Base-by-base conservation (phyloP, 306 rosid species). In the Pachyrhizus erosus region DNA sequence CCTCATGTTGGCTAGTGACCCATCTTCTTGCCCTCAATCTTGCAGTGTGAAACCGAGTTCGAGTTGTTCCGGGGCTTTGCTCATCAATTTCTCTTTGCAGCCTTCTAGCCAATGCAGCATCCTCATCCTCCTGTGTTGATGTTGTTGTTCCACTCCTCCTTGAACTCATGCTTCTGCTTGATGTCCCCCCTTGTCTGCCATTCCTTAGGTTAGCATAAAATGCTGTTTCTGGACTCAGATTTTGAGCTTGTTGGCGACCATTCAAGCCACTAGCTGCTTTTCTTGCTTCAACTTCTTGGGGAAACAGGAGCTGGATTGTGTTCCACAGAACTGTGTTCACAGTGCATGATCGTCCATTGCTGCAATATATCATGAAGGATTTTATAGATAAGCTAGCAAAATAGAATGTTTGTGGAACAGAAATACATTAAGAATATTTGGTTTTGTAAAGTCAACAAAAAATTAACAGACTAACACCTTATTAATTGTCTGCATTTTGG, bases 291-390 rank as follows among this genome's bases (percentile, higher is more conserved):
- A 93, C 89, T 87, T 96, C 99, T 46, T 87, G 87, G 2, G 98
- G 99, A 82, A 96, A 96, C 26, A 96, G 91, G 49, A 96, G 97
- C 80, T 92, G 99, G 78, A 93, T 96, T 39, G 99, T 96, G 78
- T 96, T 96, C 99, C 98, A 96, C 9, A 96, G 92, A 82, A 92
- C 93, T n/a, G 99, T 96, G 87, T 93, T 96, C 80, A 96, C 91
- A 0, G 91, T 92, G 88, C 99, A 96, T 7, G 94, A 89, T 87
- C 98, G 85, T 65, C 97, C 93, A 79, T 92, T 90, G 82, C 99
- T 96, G 93, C 89, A 82, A 78, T 40, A 10, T 69, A 54, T 49
- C 76, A 67, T 9, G 1, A 27, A 23, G 8, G 27, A 14, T 3
- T 11, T 10, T 65, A 17, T 20, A 68, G 0, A 60, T 60, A 5